phyloP scores from a whole-genome alignment of 208 protist species.

The Sergeia podlipaevii region DNA sequence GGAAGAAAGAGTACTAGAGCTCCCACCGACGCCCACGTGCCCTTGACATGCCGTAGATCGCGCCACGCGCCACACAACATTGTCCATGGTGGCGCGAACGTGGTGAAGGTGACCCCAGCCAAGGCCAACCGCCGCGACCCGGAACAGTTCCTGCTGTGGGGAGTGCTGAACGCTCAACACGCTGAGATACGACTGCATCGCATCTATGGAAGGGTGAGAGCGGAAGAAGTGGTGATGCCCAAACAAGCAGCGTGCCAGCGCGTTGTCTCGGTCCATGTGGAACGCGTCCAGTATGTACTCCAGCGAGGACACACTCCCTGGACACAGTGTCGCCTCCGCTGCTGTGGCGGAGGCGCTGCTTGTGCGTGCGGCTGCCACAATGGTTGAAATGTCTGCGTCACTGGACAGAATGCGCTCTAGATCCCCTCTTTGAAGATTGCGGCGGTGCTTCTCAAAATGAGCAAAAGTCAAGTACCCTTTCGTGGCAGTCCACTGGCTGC shows the following conservation, averaged over 20 bases:
- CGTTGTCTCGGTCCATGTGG: slow-evolving; percentile 23
- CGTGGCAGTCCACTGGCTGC: neutral
- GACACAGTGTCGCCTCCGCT: no score
- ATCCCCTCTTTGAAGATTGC: no score
- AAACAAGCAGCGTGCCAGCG: slow-evolving; percentile 28
- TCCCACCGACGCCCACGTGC: neutral
- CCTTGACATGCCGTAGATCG: neutral
- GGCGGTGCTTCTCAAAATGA: no score
- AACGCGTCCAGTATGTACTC: no score
- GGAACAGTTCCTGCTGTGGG: slow-evolving; percentile 15
- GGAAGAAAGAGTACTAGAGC: no score
- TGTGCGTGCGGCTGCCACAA: neutral
- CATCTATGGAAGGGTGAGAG: slow-evolving; percentile 19
- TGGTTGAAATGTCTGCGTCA: neutral
- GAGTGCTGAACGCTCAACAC: slow-evolving; percentile 14
- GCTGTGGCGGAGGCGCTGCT: no score
- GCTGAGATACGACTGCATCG: slow-evolving; percentile 32
- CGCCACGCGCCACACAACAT: neutral
- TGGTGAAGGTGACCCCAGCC: slow-evolving; percentile 31
- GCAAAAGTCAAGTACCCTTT: no score
- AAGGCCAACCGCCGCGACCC: slow-evolving; percentile 21
- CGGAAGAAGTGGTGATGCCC: slow-evolving; percentile 29
- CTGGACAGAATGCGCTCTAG: no score
- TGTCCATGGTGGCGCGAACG: slow-evolving; percentile 7
- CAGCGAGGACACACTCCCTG: no score